Conservation (phyloP, 768 basidiomycete genomes). For the Psilocybe azurescens region DNA sequence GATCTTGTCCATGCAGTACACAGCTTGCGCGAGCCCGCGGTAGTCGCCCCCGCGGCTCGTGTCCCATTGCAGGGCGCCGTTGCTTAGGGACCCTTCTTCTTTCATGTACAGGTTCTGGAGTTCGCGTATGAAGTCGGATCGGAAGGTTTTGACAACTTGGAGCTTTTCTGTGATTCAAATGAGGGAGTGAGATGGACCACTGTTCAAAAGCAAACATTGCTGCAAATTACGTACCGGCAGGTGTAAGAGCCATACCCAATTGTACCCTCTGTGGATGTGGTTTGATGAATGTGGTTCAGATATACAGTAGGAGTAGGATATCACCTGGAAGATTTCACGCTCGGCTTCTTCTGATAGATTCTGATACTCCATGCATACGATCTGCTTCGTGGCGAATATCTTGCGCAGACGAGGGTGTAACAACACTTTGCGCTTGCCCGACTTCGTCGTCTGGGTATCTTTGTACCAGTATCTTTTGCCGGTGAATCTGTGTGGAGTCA, state of each 20-base stretch:
- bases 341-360: slow-evolving; percentile 62
- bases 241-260: slow-evolving; percentile 77
- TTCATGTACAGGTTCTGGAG: slow-evolving; percentile 53
- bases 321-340: slow-evolving; percentile 75
- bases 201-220: neutral
- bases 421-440: slow-evolving; percentile 27
- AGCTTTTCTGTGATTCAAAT: slow-evolving; percentile 56
- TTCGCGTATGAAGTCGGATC: slow-evolving; percentile 62
- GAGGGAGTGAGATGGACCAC: neutral
- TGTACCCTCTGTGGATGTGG: slow-evolving; percentile 63
- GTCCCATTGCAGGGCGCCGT: slow-evolving; percentile 53
- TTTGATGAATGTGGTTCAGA: neutral
- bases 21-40: slow-evolving; percentile 58
- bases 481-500: slow-evolving; percentile 29
- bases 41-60: slow-evolving; percentile 58
- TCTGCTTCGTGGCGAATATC: slow-evolving; percentile 73
- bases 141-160: slow-evolving; percentile 64
- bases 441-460: slow-evolving; percentile 16
- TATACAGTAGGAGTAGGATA: slow-evolving; percentile 11
- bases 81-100: slow-evolving; percentile 39
- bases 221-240: slow-evolving; percentile 51
- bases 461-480: slow-evolving; percentile 63
- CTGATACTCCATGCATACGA: slow-evolving; percentile 82
- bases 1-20: slow-evolving; percentile 54
- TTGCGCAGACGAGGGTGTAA: slow-evolving; percentile 62